Evolutionary conservation across 495 filamentous ascomycete genomes (phyloP).

Genomic region (Opeltia flavorubescens): DNA sequence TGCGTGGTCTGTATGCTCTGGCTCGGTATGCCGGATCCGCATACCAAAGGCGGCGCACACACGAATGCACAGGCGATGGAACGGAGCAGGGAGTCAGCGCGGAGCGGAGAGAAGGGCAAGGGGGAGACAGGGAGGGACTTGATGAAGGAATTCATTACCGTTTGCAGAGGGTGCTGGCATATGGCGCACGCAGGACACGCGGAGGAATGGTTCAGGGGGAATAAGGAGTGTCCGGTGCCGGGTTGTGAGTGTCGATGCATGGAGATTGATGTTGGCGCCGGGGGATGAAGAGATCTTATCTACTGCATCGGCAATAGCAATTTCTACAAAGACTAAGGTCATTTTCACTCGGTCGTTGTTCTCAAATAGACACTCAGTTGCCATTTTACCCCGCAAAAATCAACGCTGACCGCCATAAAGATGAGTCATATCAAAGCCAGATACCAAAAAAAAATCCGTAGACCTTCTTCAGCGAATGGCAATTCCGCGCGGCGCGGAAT

Average conservation of each 20-base stretch:
- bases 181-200: constrained; percentile 83
- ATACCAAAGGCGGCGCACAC: constrained; percentile 37
- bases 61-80: constrained; percentile 29
- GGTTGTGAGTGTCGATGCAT: constrained; percentile 78
- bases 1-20: constrained; percentile 80
- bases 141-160: constrained; percentile 43
- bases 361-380: too few species aligned
- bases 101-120: constrained; percentile 8
- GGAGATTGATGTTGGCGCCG: constrained; percentile 6
- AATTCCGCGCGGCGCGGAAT: too few species aligned
- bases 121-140: constrained; percentile 10
- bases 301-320: too few species aligned
- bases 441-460: too few species aligned
- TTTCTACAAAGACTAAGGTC: too few species aligned
- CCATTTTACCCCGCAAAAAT: too few species aligned
- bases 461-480: too few species aligned
- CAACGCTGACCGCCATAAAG: too few species aligned
- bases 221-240: constrained; percentile 73
- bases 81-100: constrained; percentile 27
- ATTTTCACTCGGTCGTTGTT: too few species aligned
- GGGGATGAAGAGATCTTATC: too few species aligned
- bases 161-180: constrained; percentile 82
- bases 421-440: too few species aligned
- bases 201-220: constrained; percentile 68
- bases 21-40: constrained; percentile 66